Base-by-base conservation (phyloP, 495 filamentous ascomycete species). In the Lasiosphaeria ovina region DNA sequence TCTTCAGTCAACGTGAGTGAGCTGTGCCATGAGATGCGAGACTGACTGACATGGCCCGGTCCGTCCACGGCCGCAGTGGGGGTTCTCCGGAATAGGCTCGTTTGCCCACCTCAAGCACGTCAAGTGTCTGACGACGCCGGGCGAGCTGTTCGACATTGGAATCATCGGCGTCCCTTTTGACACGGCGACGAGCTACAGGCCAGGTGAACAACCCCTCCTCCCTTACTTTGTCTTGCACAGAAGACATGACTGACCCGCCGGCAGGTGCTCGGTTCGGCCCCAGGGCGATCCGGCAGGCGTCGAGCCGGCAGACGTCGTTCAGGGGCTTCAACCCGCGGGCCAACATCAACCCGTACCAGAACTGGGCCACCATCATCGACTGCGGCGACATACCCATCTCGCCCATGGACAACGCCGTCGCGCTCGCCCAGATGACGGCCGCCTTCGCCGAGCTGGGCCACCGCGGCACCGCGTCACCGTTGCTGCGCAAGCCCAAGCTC, bases 111-210 rank as follows among this genome's bases (percentile, higher is more conserved):
- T 93, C 16, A 81, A 83, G 58, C 82, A 92, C 61, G 79, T 85
- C 55, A 90, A 88, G 56, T 94, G 90, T 65, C 77, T 94, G 3
- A 86, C 85, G 35, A 82, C 83, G 51, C 89, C 87, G 0, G 74
- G 82, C 42, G 81, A 82, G 62, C 69, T 74, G 33, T 93, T 86
- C 64, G 91, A 95, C 69, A 92, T 95, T 62, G 91, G 80, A 36
- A 83, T 95, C 52, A 83, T 95, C 53, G 91, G 91, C 2, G 90
- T 85, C 1, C 91, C 91, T 0, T 95, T 95, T 67, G 91, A 95
- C 70, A 93, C 90, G 1, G 89, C 90, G 16, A 87, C 90, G 16
- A 86, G 77, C 63, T 93, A 93, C 74, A 77, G 91, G 63, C 91
- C 91, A 54, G 88, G 88, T 85, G 71, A 47, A 11, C 42, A 9